Conservation (phyloP, 768 basidiomycete genomes). For the Psilocybe sp. region DNA sequence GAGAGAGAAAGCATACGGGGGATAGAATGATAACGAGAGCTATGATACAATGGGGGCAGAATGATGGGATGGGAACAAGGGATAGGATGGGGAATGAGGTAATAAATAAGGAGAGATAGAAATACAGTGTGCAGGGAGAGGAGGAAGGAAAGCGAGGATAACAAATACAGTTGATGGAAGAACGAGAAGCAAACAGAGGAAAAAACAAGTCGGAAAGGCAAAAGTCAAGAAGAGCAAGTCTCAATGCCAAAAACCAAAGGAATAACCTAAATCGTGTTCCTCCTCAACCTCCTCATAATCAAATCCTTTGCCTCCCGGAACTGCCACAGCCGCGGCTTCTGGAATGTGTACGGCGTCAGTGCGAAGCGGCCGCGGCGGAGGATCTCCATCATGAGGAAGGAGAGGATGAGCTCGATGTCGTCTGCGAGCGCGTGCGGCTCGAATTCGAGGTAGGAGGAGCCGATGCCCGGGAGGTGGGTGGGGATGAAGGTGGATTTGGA, state of each 20-base stretch:
- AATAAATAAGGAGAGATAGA: too few relatives aligned
- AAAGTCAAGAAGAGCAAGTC: neutral
- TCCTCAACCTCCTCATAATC: constrained; percentile 33
- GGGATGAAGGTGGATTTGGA: constrained; percentile 38
- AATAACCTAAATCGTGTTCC: constrained; percentile 31
- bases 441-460: constrained; percentile 60
- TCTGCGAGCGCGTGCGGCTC: constrained; percentile 43
- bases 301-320: constrained; percentile 37
- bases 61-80: too few relatives aligned
- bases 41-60: too few relatives aligned
- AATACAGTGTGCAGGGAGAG: too few relatives aligned
- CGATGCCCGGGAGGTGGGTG: constrained; percentile 50
- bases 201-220: too few relatives aligned
- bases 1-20: too few relatives aligned
- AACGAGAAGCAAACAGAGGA: too few relatives aligned
- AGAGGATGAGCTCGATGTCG: constrained; percentile 54
- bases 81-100: too few relatives aligned
- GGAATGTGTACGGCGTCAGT: constrained; percentile 45
- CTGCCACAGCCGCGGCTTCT: constrained; percentile 48
- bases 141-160: too few relatives aligned
- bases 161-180: too few relatives aligned
- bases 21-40: too few relatives aligned
- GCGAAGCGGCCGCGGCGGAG: constrained; percentile 57
- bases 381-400: constrained; percentile 65
- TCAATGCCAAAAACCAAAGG: neutral